phyloP scores from a whole-genome alignment of 1,284 basidiomycete genomes.

The Tilletia indica region DNA sequence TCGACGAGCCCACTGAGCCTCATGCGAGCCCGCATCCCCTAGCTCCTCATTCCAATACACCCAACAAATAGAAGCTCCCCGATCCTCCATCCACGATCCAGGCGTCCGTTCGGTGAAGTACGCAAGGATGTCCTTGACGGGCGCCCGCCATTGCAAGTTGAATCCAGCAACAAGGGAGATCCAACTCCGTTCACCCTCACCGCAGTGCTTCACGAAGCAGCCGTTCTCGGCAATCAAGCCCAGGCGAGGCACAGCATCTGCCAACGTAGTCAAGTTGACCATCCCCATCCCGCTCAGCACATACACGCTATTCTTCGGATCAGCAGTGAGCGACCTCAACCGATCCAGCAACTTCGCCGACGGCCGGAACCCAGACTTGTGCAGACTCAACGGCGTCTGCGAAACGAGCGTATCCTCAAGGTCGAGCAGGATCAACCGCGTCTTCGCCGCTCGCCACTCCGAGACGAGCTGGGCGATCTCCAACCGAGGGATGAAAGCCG shows the following conservation, averaged over 20 bases:
- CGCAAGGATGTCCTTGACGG: conserved; percentile 70
- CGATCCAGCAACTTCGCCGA: conserved; percentile 64
- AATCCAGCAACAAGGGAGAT: conserved; percentile 74
- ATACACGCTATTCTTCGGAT: conserved; percentile 75
- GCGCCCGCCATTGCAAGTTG: conserved; percentile 74
- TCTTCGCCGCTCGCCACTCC: conserved; percentile 59
- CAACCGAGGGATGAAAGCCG: conserved; percentile 48
- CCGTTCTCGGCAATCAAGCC: conserved; percentile 86
- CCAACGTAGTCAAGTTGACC: conserved; percentile 67
- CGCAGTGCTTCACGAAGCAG: conserved; percentile 71
- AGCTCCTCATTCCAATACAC: conserved; percentile 69
- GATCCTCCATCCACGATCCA: conserved; percentile 77
- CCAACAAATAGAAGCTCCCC: conserved; percentile 80
- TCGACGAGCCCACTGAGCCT: conserved; percentile 73
- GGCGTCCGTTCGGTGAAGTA: conserved; percentile 85
- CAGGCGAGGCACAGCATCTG: conserved; percentile 65
- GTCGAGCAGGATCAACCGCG: conserved; percentile 72
- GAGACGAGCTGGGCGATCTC: conserved; percentile 54
- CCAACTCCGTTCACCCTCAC: conserved; percentile 61
- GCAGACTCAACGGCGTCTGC: conserved; percentile 39
- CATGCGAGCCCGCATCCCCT: conserved; percentile 60
- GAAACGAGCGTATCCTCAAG: conserved; percentile 74
- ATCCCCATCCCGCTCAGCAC: conserved; percentile 73
- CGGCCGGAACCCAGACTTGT: conserved; percentile 59
- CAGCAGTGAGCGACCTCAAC: conserved; percentile 66